Evolutionary conservation across 371 early-diverging fungal species (phyloP), one percentile per base, ranked within the genome.

Genomic region (Mucor mucedo): DNA sequence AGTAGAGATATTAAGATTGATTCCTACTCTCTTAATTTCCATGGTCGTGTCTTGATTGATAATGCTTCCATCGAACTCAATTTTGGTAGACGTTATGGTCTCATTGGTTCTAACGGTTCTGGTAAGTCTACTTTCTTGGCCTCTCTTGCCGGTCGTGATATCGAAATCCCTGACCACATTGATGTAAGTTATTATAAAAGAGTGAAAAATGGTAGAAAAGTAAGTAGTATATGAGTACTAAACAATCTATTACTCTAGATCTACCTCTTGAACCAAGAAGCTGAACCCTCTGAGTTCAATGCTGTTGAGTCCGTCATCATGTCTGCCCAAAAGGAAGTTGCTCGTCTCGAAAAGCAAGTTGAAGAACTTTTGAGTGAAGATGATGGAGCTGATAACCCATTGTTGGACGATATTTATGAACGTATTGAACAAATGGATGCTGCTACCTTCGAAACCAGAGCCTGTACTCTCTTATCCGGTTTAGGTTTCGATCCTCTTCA

Each of bases 81-180:
- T 88, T 96, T 92, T 83, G 98, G 98, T 70, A 91, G 98, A 77
- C 89, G 99, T 63, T 98, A 98, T 75, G 99, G 97, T 76, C 88
- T 99, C 50, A 84, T 98, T 49, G 99, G 99, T 59, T 86, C 91
- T 49, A 99, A 99, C 84, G 99, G 99, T 49, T 91, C 92, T 60
- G 99, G 99, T 67, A 99, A 99, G 81, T 94, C 96, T 16, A 99
- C 99, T 48, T 95, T 99, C 75, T 83, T 99, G 55, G 87, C 89
- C 64, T 93, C 94, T 45, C 86, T 99, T 69, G 96, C 95, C 58
- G 91, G 90, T 55, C 89, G 98, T 73, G 98, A 98, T 69, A 93
- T 95, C 59, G 94, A 94, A 55, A 95, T 99, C 70, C 99, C 99
- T 41, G 90, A 88, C 11, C 98, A 97, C 68, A 95, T 98, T 73